phyloP scores from a whole-genome alignment of 192 early-diverging fungal genomes.

The Geosiphon pyriformis region DNA sequence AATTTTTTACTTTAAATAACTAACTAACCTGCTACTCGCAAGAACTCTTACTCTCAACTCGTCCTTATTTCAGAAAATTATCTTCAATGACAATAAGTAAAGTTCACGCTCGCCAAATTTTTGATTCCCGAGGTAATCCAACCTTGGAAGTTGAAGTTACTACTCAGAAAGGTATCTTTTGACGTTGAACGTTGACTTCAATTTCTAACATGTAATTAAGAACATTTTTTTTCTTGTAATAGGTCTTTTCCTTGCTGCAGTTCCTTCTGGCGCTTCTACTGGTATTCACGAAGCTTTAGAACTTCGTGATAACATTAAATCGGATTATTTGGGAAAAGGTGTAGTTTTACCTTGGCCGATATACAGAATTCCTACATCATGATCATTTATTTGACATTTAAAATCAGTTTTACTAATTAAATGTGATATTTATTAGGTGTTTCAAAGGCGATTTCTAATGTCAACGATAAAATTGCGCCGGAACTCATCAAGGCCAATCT shows the following conservation, averaged over 20 bases:
- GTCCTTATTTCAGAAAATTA: neutral
- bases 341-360: neutral
- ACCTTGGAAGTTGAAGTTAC: conserved; percentile 97
- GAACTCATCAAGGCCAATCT: conserved; percentile 76
- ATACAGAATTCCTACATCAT: conserved; percentile 6
- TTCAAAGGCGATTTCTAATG: conserved; percentile 82
- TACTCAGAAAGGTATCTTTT: conserved; percentile 77
- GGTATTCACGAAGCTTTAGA: conserved; percentile 99
- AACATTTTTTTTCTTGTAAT: conserved; percentile 6
- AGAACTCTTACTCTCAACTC: too few relatives aligned
- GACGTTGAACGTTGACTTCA: too few relatives aligned
- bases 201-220: too few relatives aligned
- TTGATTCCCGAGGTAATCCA: conserved; percentile 98
- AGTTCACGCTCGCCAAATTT: conserved; percentile 93
- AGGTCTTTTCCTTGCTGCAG: conserved; percentile 92
- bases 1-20: too few relatives aligned
- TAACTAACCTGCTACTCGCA: too few relatives aligned
- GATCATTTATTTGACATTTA: neutral
- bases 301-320: conserved; percentile 86
- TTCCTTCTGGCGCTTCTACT: conserved; percentile 97
- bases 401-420: too few relatives aligned
- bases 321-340: conserved; percentile 93
- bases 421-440: conserved; percentile 71
- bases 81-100: conserved; percentile 66
- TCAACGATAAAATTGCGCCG: conserved; percentile 84